Conservation (phyloP, 371 early-diverging fungal species). For the Globomyces sp. region DNA sequence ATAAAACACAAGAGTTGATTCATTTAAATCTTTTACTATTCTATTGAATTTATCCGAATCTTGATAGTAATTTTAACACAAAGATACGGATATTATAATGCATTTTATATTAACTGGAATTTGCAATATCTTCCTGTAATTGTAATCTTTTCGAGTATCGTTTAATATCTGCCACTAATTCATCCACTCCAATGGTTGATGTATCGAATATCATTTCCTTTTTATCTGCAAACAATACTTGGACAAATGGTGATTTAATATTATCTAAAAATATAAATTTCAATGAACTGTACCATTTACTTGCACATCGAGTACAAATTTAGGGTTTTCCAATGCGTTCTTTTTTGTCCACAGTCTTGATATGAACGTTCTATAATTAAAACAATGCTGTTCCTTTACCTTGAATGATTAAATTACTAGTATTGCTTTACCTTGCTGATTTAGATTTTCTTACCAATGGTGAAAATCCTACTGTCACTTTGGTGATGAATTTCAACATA, state of each 20-base stretch:
- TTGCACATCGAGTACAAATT: neutral
- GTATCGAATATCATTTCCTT: neutral
- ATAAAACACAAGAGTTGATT: too few relatives aligned
- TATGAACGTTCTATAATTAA: neutral
- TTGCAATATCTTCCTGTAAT: neutral
- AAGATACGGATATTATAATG: too few relatives aligned
- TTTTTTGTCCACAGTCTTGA: neutral
- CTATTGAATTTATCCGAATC: too few relatives aligned
- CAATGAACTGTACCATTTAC: neutral
- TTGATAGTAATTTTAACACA: too few relatives aligned
- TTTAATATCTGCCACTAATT: neutral
- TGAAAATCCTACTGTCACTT: neutral
- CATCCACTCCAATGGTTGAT: neutral
- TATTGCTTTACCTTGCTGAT: neutral
- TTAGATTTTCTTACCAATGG: neutral
- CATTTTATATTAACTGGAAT: too few relatives aligned
- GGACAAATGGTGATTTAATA: neutral
- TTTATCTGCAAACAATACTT: neutral
- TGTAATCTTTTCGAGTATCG: neutral
- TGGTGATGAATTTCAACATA: neutral
- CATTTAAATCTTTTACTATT: too few relatives aligned
- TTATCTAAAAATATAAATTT: neutral
- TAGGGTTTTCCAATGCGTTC: neutral
- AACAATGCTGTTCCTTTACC: too few relatives aligned
- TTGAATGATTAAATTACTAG: too few relatives aligned